phyloP scores from a whole-genome alignment of 2,329 filamentous ascomycete genomes.

The Alternaria burnsii region DNA sequence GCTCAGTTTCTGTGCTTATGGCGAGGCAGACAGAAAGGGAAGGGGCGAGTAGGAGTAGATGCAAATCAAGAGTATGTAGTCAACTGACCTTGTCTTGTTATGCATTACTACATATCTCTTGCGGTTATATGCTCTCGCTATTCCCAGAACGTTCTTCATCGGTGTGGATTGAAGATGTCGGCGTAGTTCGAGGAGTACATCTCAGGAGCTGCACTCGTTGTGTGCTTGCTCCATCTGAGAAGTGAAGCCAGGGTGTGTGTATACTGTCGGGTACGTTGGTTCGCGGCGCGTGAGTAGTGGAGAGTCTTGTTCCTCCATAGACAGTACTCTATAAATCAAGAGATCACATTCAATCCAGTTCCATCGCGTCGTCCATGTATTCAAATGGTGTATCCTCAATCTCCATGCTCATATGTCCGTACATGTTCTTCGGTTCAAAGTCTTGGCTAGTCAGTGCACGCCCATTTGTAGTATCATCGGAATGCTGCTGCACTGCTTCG shows the following conservation, averaged over 20 bases:
- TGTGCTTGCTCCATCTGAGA: fast-evolving
- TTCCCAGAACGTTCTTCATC: neutral
- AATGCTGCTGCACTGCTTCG: conserved; percentile 42
- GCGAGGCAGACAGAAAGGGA: too few species aligned
- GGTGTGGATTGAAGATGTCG: neutral
- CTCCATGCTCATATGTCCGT: conserved; percentile 18
- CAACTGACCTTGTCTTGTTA: neutral
- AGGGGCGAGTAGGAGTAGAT: too few species aligned
- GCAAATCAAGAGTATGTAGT: neutral
- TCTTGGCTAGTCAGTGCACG: conserved; percentile 28
- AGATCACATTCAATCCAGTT: conserved; percentile 37
- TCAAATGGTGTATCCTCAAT: conserved; percentile 40
- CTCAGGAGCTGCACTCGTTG: neutral
- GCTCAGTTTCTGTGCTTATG: too few species aligned
- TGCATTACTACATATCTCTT: neutral
- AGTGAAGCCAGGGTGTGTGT: neutral
- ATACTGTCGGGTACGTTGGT: fast-evolving
- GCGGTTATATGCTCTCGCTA: neutral
- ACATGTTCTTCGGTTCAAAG: conserved; percentile 25
- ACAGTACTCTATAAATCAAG: neutral
- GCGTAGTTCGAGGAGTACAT: neutral
- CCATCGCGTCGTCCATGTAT: conserved; percentile 49
- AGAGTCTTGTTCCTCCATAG: neutral
- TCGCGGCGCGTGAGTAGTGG: neutral
- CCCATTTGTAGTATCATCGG: conserved; percentile 10